These are phyloP conservation scores for Mycosarcoma mackinlayi DNA, from an alignment of 1,284 basidiomycete species.

Conservation along the genomic window DNA sequence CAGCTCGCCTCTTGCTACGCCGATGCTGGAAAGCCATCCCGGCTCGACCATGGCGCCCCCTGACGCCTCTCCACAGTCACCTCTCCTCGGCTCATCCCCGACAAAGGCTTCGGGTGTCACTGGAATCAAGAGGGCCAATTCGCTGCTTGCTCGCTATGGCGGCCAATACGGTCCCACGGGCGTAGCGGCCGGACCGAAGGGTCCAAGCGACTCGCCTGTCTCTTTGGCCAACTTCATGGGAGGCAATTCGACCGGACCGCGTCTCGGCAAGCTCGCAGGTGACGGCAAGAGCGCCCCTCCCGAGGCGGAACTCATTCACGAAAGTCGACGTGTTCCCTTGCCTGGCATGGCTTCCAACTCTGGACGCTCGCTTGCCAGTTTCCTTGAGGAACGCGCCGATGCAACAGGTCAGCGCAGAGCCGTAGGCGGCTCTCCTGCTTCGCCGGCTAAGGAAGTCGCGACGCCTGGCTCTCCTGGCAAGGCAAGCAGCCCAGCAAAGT, in stretches of 20 bases:
- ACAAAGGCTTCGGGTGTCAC: slow-evolving; percentile 38
- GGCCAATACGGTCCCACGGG: slow-evolving; percentile 66
- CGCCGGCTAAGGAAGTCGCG: slow-evolving; percentile 18
- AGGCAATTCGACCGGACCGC: slow-evolving; percentile 61
- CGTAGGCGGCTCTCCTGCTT: slow-evolving; percentile 17
- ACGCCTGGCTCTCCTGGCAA: slow-evolving; percentile 20
- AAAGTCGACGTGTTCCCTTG: slow-evolving; percentile 41
- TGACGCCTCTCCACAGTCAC: slow-evolving; percentile 27
- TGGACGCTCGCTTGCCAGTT: slow-evolving; percentile 56
- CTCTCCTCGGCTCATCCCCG: slow-evolving; percentile 40
- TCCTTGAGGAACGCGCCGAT: slow-evolving; percentile 57
- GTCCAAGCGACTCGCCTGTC: slow-evolving; percentile 42
- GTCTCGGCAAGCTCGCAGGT: slow-evolving; percentile 62
- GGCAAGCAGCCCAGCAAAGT: slow-evolving; percentile 38
- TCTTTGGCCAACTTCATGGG: slow-evolving; percentile 67
- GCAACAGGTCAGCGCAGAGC: slow-evolving; percentile 17
- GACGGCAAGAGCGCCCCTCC: slow-evolving; percentile 62
- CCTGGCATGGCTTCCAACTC: slow-evolving; percentile 49
- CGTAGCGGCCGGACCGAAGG: slow-evolving; percentile 46
- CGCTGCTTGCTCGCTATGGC: slow-evolving; percentile 62
- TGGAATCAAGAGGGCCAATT: slow-evolving; percentile 44
- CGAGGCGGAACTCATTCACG: slow-evolving; percentile 57
- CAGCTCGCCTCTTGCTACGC: slow-evolving; percentile 33
- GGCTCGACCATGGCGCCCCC: slow-evolving; percentile 24
- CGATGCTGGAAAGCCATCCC: slow-evolving; percentile 18